These are phyloP conservation scores for Suillus cothurnatus DNA, from an alignment of 768 basidiomycete species.

Conservation along the genomic window DNA sequence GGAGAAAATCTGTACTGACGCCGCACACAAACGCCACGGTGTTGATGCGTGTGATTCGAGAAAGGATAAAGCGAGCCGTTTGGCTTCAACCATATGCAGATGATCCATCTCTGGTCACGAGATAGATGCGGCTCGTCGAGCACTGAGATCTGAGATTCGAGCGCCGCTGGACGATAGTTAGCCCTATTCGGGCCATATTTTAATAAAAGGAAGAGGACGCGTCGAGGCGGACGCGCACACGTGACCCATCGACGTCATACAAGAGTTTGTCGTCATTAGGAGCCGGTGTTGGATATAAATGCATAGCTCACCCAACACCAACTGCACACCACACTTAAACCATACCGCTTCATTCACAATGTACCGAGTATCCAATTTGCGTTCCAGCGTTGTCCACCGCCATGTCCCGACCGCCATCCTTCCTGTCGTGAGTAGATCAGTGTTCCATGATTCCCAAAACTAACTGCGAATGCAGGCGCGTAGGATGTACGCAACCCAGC, in stretches of 20 bases:
- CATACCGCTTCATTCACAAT: conserved; percentile 2
- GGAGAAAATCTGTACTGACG: too few relatives aligned
- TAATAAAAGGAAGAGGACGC: neutral
- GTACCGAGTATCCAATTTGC: conserved; percentile 5
- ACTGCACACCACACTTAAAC: neutral
- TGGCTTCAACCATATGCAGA: too few relatives aligned
- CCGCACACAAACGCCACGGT: too few relatives aligned
- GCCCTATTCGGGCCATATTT: neutral
- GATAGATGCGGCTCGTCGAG: too few relatives aligned
- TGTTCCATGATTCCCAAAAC: neutral
- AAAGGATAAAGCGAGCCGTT: too few relatives aligned
- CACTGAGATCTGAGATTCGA: too few relatives aligned
- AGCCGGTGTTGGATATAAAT: conserved; percentile 4
- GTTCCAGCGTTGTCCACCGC: neutral
- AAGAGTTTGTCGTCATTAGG: conserved; percentile 12
- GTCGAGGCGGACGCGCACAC: conserved; percentile 1
- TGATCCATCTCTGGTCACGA: too few relatives aligned
- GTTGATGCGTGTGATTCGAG: too few relatives aligned
- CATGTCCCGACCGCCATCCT: neutral
- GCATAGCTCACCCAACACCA: neutral
- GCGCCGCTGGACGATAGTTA: neutral
- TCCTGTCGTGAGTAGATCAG: conserved; percentile 6
- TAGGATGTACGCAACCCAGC: conserved; percentile 19
- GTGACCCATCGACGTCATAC: conserved; percentile 13
- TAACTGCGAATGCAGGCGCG: conserved; percentile 12